Evolutionary conservation across 2,329 filamentous ascomycete genomes (phyloP).

Genomic region (Ophiocordyceps camponoti-saundersi): DNA sequence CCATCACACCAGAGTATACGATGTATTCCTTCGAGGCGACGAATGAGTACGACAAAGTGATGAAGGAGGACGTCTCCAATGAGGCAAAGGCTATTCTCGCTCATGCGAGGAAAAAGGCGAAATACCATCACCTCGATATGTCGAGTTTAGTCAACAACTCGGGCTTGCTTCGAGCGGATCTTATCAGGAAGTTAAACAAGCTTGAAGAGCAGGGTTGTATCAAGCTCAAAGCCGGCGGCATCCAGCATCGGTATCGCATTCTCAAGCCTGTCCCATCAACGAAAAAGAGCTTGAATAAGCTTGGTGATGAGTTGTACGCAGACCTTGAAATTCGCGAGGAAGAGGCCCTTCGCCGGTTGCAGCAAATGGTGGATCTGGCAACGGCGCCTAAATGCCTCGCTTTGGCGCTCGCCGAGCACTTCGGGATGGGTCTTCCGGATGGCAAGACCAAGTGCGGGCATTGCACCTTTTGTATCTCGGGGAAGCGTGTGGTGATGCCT

Average conservation of each 20-base stretch:
- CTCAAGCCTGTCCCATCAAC: conserved; percentile 26
- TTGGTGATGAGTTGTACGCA: conserved; percentile 29
- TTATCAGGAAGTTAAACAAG: conserved; percentile 36
- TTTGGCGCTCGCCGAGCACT: conserved; percentile 32
- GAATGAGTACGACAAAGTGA: conserved; percentile 11
- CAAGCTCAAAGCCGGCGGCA: conserved; percentile 30
- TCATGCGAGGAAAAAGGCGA: conserved; percentile 21
- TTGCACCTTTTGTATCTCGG: conserved; percentile 24
- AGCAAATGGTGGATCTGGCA: conserved; percentile 33
- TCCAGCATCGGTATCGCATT: conserved; percentile 37
- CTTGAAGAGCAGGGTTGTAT: conserved; percentile 32
- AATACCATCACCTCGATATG: conserved; percentile 30
- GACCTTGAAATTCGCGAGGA: conserved; percentile 36
- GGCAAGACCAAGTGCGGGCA: conserved; percentile 31
- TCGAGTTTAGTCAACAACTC: conserved; percentile 15
- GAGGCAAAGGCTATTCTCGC: conserved; percentile 26
- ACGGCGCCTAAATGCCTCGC: conserved; percentile 35
- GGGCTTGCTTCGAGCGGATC: conserved; percentile 22
- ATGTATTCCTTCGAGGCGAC: conserved; percentile 31
- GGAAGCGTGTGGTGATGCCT: conserved; percentile 19
- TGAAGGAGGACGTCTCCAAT: conserved; percentile 18
- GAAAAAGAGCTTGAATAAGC: conserved; percentile 19
- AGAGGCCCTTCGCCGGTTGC: conserved; percentile 27
- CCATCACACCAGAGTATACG: conserved; percentile 38
- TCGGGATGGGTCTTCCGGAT: conserved; percentile 33